Evolutionary conservation across 2,329 filamentous ascomycete genomes (phyloP), one percentile per base, ranked within the genome.

Genomic region (Diaporthe helianthi): DNA sequence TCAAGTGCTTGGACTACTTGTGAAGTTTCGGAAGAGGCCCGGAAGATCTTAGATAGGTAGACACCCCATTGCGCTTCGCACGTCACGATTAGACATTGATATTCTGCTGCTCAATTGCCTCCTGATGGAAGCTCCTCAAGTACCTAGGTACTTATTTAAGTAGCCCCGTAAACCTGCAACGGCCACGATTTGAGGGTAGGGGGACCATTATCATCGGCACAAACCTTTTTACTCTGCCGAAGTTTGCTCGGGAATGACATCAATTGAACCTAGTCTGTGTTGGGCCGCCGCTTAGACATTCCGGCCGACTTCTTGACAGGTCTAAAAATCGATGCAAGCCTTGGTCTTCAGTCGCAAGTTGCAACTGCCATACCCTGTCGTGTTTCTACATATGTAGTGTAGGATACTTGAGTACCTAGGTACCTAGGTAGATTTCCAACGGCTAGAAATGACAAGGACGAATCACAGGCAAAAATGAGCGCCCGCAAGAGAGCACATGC

Each of bases 361-460:
- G 58, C 41, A 47, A 47, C 41, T 61, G 41, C 26, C 41, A 47
- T 44, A 24, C 41, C 26, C 38, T 61, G 58, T 24, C 29, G 26
- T 47, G 58, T 61, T 61, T 61, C 58, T 61, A 61, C n/a, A n/a
- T n/a, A n/a, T n/a, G n/a, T n/a, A n/a, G n/a, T n/a, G n/a, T n/a
- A n/a, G n/a, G n/a, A n/a, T n/a, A n/a, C n/a, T n/a, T n/a, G n/a
- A n/a, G n/a, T n/a, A n/a, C n/a, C n/a, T n/a, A n/a, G n/a, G n/a
- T n/a, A n/a, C n/a, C n/a, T n/a, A 41, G 58, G 41, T 22, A 41
- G 58, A 47, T 47, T 61, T 12, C 58, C 58, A 61, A 61, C 58
- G 58, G 58, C 58, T 47, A 36, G 58, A 61, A 61, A 61, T 26
- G 58, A 61, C 58, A 24, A 24, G 58, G 58, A 61, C 58, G 58